Percentiles rank a stretch among this genome's conserved stretches.
Evolutionary conservation across 2,329 filamentous ascomycete species (phyloP).

Genomic region (Tolypocladium ophioglossoides): DNA sequence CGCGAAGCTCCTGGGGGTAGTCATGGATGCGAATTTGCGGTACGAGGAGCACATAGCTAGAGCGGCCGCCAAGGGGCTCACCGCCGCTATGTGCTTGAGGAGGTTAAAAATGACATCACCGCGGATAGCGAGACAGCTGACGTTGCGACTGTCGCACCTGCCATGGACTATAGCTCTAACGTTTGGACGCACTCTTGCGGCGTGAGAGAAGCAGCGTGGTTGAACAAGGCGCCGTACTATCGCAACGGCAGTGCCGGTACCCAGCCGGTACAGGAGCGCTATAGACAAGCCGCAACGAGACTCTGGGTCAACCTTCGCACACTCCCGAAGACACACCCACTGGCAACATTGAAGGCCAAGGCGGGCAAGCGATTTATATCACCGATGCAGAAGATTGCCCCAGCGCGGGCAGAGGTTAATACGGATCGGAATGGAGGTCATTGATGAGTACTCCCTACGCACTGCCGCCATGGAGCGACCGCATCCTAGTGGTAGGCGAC

Average conservation of each 20-base stretch:
- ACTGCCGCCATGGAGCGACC: neutral
- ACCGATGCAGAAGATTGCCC: constrained; percentile 1
- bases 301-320: neutral
- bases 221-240: constrained; percentile 5
- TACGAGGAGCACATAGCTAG: no score
- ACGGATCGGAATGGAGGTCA: constrained; percentile 3
- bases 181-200: constrained; percentile 5
- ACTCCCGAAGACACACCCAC: constrained; percentile 1
- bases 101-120: no score
- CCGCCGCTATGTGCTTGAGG: no score
- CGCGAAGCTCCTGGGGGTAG: no score
- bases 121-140: no score
- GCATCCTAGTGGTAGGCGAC: neutral
- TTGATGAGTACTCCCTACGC: constrained; percentile 3
- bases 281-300: neutral
- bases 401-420: neutral
- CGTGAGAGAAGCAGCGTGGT: neutral
- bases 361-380: neutral
- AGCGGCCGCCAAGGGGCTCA: no score
- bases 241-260: constrained; percentile 2
- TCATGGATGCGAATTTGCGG: no score
- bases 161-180: constrained; percentile 5
- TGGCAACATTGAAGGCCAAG: neutral
- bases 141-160: no score
- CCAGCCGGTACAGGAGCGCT: constrained; percentile 4